A percentile compares a stretch with the other conserved stretches of the same genome.
These are phyloP conservation scores for Haberlea rhodopensis DNA, from an alignment of 257 asterid genomes.

Conservation along the genomic window DNA sequence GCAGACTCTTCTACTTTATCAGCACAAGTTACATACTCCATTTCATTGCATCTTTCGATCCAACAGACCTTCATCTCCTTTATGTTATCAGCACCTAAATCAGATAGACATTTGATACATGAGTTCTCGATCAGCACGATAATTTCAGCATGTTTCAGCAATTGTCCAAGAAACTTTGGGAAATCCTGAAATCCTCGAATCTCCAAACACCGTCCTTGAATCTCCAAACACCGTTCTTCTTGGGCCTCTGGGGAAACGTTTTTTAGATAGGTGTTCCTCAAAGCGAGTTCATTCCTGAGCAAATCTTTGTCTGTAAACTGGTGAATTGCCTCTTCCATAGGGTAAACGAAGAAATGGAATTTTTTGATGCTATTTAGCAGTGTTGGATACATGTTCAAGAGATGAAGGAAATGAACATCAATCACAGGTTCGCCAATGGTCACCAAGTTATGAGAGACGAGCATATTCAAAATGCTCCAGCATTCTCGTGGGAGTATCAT, in stretches of 20 bases:
- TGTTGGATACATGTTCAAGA: slow-evolving; percentile 19
- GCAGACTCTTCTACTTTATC: slow-evolving; percentile 12
- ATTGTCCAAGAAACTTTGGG: slow-evolving; percentile 23
- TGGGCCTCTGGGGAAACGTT: slow-evolving; percentile 4
- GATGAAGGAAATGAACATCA: slow-evolving; percentile 29
- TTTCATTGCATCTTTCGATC: slow-evolving; percentile 42
- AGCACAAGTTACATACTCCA: slow-evolving; percentile 28
- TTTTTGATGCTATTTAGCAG: slow-evolving; percentile 3
- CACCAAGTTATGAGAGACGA: background rate
- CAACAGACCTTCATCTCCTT: slow-evolving; percentile 36
- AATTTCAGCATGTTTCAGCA: slow-evolving; percentile 26
- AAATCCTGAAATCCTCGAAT: slow-evolving; percentile 29
- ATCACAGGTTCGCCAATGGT: slow-evolving; percentile 12
- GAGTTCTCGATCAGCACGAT: slow-evolving; percentile 27
- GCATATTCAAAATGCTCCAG: slow-evolving; percentile 39
- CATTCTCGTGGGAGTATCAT: background rate
- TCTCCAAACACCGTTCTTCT: slow-evolving; percentile 32
- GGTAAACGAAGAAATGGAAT: slow-evolving; percentile 35
- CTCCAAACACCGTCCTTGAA: slow-evolving; percentile 36
- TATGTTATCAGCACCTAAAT: slow-evolving; percentile 17
- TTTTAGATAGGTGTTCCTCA: slow-evolving; percentile 21
- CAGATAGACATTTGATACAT: slow-evolving; percentile 25
- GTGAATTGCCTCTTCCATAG: slow-evolving; percentile 21
- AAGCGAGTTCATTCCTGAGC: slow-evolving; percentile 19
- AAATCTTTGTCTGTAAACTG: slow-evolving; percentile 12